Evolutionary conservation across 306 rosid species (phyloP), one percentile per base, ranked within the genome.

Genomic region (Astragalus glycyphyllos): DNA sequence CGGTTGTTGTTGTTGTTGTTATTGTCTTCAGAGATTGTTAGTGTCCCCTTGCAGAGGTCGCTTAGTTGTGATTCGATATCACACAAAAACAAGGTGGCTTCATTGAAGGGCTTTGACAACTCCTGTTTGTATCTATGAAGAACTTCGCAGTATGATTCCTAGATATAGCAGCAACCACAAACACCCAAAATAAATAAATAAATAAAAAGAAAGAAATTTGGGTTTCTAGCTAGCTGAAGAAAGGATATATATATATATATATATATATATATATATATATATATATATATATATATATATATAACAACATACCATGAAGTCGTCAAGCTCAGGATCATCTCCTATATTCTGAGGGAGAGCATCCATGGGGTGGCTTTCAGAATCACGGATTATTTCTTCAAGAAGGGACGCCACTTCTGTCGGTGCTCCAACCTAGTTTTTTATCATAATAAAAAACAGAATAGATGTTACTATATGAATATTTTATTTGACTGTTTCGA

Each of bases 281-380:
- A n/a, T n/a, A n/a, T n/a, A n/a, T n/a, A n/a, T n/a, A n/a, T n/a
- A n/a, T n/a, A n/a, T n/a, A n/a, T n/a, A n/a, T n/a, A n/a, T n/a
- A n/a, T n/a, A n/a, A n/a, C n/a, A n/a, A n/a, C 1, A 6, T 40
- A 92, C 98, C 97, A 92, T 92, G 77, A 92, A 92, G 1, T 83
- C 26, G 48, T 92, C 96, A 11, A 92, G 92, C 42, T 88, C 88
- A n/a, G 98, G 96, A 86, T 92, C 95, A 66, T 88, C 89, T 79
- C 90, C 96, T 11, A 86, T 26, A 26, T 26, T 69, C 81, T 80
- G 69, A 79, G 58, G 67, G 72, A 85, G 42, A 59, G 80, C 16
- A 13, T 63, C 31, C 2, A 45, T 13, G 3, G 84, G 75, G 72
- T 62, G 77, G 55, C 23, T 85, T 63, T 81, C 85, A 9, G 80